Conservation (phyloP, 1,284 basidiomycete genomes). For the Caloboletus firmus region DNA sequence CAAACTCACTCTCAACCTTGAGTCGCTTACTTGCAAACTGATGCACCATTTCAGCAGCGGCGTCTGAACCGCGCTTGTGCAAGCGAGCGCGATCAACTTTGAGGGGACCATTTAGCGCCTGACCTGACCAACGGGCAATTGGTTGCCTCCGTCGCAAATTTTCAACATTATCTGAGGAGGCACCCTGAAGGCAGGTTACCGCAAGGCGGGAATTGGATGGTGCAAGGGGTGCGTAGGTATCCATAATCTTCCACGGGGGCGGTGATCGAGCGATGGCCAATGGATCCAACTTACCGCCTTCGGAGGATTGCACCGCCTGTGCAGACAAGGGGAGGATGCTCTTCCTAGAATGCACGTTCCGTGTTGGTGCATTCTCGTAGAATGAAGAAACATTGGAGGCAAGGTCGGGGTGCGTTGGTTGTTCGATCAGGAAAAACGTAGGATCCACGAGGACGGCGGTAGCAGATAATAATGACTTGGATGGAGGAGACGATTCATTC, state of each 20-base stretch:
- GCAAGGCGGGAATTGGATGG: background rate
- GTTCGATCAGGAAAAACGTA: background rate
- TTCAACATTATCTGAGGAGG: background rate
- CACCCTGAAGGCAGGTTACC: background rate
- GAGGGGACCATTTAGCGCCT: constrained; percentile 7
- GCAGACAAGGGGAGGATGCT: constrained; percentile 20
- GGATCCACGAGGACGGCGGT: background rate
- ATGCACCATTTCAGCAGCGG: constrained; percentile 20
- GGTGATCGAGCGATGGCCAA: constrained; percentile 31
- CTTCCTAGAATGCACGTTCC: background rate
- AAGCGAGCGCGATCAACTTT: constrained; percentile 29
- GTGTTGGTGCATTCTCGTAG: constrained; percentile 10
- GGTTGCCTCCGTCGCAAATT: background rate
- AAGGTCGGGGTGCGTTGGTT: background rate
- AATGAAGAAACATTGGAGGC: constrained; percentile 23
- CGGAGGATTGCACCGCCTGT: constrained; percentile 17
- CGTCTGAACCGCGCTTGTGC: constrained; percentile 24
- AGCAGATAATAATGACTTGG: background rate
- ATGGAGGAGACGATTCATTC: background rate
- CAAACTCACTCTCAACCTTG: constrained; percentile 28
- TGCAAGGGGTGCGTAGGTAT: background rate
- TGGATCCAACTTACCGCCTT: constrained; percentile 18
- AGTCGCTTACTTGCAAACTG: constrained; percentile 26
- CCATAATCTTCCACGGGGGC: constrained; percentile 27
- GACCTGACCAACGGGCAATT: constrained; percentile 1